Conservation (phyloP, 164 flowering plant species). For the Dillenia suffruticosa region DNA sequence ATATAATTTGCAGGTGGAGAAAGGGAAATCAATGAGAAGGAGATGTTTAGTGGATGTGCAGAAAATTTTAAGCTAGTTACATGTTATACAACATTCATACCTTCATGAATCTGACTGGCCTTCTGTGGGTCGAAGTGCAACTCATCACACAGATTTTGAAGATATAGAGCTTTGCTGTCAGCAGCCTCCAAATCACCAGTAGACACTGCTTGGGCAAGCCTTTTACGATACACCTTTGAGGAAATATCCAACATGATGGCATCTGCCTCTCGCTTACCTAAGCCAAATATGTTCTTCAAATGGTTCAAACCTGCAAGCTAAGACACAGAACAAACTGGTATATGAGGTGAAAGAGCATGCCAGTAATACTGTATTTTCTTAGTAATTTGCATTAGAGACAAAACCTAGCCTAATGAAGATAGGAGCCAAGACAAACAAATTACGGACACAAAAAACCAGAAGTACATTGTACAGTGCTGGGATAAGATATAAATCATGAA, state of each 20-base stretch:
- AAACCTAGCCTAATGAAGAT: too few relatives aligned
- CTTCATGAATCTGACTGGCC: slow-evolving; percentile 93
- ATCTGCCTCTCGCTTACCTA: slow-evolving; percentile 87
- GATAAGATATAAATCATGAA: too few relatives aligned
- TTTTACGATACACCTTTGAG: slow-evolving; percentile 75
- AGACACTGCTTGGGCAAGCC: slow-evolving; percentile 68
- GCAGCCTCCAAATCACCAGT: slow-evolving; percentile 74
- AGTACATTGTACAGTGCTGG: too few relatives aligned
- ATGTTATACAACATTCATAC: slow-evolving; percentile 25
- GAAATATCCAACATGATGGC: slow-evolving; percentile 65
- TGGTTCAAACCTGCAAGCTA: slow-evolving; percentile 79
- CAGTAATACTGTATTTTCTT: too few relatives aligned
- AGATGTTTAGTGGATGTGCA: too few relatives aligned
- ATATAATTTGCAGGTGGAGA: not conserved
- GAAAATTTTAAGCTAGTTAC: too few relatives aligned
- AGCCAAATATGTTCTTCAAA: slow-evolving; percentile 83
- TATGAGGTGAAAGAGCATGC: too few relatives aligned
- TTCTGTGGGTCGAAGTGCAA: slow-evolving; percentile 80
- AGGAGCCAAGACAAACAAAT: too few relatives aligned
- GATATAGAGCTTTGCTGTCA: slow-evolving; percentile 89
- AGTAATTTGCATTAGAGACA: too few relatives aligned
- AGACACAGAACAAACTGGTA: not conserved
- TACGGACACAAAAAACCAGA: too few relatives aligned
- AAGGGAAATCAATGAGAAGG: not conserved
- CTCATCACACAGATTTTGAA: slow-evolving; percentile 87